Evolutionary conservation across 331 rosid species (phyloP).

Genomic region (Malus hybrid): DNA sequence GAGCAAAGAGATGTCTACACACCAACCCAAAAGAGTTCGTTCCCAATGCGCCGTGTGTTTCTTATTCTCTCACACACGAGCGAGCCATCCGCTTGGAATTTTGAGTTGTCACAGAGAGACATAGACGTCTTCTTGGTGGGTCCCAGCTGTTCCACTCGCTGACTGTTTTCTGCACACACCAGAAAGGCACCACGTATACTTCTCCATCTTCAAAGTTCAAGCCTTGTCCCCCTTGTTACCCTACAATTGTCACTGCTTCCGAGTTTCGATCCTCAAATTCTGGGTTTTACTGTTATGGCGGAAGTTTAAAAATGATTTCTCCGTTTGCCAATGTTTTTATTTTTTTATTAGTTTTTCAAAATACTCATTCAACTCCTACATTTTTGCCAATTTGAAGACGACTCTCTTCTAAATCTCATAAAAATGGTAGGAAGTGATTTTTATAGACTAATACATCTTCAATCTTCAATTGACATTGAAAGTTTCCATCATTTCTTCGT

Average conservation of each 20-base stretch:
- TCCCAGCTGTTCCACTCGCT: not conserved
- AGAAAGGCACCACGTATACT: not conserved
- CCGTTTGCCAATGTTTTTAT: no score
- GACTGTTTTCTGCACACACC: not conserved
- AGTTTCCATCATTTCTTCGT: no score
- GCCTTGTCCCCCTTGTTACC: not conserved
- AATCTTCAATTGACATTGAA: fast-evolving
- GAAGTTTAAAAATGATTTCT: no score
- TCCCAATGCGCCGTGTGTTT: constrained; percentile 3
- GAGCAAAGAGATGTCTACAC: not conserved
- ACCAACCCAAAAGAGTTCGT: not conserved
- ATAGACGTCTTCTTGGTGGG: not conserved
- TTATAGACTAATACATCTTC: no score
- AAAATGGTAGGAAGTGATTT: no score
- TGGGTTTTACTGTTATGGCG: not conserved
- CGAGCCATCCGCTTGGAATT: not conserved
- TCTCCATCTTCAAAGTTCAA: not conserved
- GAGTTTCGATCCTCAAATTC: not conserved
- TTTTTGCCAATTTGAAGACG: no score
- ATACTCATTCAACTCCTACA: no score
- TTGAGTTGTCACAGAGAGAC: not conserved
- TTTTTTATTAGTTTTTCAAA: no score
- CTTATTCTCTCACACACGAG: not conserved
- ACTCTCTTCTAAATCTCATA: no score
- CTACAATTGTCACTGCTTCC: not conserved